These are phyloP conservation scores for Aleurites moluccanus DNA, from an alignment of 441 rosid genomes.

Conservation along the genomic window DNA sequence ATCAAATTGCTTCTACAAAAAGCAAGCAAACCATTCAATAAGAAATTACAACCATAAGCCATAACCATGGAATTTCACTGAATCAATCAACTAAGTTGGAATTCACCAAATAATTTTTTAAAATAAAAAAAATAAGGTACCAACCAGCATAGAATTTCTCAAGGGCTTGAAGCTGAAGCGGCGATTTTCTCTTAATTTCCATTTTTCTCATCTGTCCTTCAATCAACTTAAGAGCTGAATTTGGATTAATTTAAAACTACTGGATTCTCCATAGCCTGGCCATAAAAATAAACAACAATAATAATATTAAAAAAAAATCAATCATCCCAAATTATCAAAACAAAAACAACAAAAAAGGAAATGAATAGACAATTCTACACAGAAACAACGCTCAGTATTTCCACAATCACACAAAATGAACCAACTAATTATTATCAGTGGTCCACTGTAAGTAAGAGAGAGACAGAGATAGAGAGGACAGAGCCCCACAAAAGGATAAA, in stretches of 20 bases:
- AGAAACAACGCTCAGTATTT: neutral
- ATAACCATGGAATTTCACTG: neutral
- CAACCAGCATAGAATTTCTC: slow-evolving; percentile 63
- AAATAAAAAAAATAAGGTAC: neutral
- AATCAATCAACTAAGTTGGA: neutral
- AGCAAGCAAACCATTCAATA: neutral
- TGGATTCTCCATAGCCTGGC: slow-evolving; percentile 29
- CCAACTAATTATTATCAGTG: slow-evolving; percentile 9
- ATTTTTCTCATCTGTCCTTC: slow-evolving; percentile 16
- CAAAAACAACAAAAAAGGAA: neutral
- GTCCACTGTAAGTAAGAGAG: neutral
- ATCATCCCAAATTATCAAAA: neutral
- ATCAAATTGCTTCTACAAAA: neutral
- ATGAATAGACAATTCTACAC: neutral
- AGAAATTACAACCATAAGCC: neutral
- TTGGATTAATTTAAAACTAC: slow-evolving; percentile 12
- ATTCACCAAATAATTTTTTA: neutral
- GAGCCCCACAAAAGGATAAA: neutral
- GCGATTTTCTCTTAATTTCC: slow-evolving; percentile 72
- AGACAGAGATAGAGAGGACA: neutral
- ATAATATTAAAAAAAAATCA: neutral
- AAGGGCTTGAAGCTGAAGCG: slow-evolving; percentile 65
- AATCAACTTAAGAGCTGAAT: slow-evolving; percentile 10
- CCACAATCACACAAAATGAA: neutral
- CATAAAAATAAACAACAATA: slow-evolving; percentile 10